Evolutionary conservation across 2,329 filamentous ascomycete genomes (phyloP).

Genomic region (Pseudogymnoascus sp.): DNA sequence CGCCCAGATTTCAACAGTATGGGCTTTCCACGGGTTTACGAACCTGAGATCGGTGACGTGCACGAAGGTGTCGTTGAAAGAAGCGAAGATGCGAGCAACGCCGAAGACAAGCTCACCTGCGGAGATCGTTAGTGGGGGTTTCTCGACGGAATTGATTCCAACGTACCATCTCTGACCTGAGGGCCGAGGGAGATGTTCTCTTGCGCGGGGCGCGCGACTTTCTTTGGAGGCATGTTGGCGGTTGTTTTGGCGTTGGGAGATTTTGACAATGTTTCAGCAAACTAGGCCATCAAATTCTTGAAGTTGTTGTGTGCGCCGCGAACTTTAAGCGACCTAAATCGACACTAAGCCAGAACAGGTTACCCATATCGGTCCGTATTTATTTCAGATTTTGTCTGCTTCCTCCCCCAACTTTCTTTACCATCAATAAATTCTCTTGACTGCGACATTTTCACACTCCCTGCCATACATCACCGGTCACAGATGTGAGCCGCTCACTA

Average conservation of each 20-base stretch:
- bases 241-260: slow-evolving; percentile 23
- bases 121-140: slow-evolving; percentile 10
- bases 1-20: slow-evolving; percentile 14
- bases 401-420: slow-evolving; percentile 1
- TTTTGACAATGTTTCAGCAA: slow-evolving; percentile 8
- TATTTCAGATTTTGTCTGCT: slow-evolving; percentile 8
- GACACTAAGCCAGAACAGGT: neutral
- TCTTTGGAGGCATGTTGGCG: slow-evolving; percentile 87
- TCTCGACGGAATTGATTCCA: slow-evolving; percentile 13
- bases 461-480: neutral
- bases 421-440: slow-evolving; percentile 5
- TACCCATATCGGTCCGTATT: slow-evolving; percentile 1
- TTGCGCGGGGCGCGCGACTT: slow-evolving; percentile 71
- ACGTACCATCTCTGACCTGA: slow-evolving; percentile 86
- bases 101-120: slow-evolving; percentile 69
- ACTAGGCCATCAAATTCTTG: neutral
- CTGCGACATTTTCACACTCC: neutral
- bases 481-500: slow-evolving; percentile 5
- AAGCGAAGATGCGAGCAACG: slow-evolving; percentile 72
- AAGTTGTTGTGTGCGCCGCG: slow-evolving; percentile 9
- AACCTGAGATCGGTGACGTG: slow-evolving; percentile 98
- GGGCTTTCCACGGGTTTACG: slow-evolving; percentile 32
- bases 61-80: slow-evolving; percentile 66
- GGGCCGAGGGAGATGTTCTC: slow-evolving; percentile 99
- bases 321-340: slow-evolving; percentile 5